A percentile compares a stretch with the other conserved stretches of the same genome.
Conservation (phyloP, 331 rosid species). For the Phaseolus coccineus region DNA sequence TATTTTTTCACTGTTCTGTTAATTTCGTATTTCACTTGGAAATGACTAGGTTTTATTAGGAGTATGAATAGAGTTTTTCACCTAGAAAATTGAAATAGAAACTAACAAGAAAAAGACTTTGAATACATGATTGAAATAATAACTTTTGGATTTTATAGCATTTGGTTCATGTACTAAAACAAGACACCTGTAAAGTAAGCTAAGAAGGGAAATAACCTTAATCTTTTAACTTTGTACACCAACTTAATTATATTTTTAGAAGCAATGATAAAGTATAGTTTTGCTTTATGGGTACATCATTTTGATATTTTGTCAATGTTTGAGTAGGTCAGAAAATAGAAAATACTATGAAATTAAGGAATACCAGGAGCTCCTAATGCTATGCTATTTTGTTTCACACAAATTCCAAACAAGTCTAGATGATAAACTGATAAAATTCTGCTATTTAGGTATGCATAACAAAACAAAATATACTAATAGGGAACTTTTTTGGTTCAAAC, state of each 20-base stretch:
- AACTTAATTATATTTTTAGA: not conserved
- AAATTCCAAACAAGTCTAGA: not conserved
- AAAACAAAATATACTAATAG: not conserved
- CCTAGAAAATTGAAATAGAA: not conserved
- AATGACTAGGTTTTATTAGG: not conserved
- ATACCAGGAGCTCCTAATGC: too few relatives aligned
- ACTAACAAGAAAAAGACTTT: not conserved
- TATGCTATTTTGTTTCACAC: not conserved
- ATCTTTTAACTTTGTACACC: conserved; percentile 1
- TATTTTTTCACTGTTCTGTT: not conserved
- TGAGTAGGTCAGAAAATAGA: not conserved
- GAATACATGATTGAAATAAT: not conserved
- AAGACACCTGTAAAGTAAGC: conserved; percentile 16
- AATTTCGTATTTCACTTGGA: not conserved
- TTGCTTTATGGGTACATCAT: not conserved
- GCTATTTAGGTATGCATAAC: not conserved
- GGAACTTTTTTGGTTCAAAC: not conserved
- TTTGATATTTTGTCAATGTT: not conserved
- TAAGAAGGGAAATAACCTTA: not conserved
- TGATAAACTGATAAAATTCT: not conserved
- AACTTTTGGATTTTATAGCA: not conserved
- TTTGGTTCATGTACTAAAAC: conserved; percentile 28
- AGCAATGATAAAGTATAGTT: not conserved
- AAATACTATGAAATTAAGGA: conserved; percentile 9
- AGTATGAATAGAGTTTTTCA: not conserved